Evolutionary conservation across 2,329 filamentous ascomycete genomes (phyloP).

Genomic region (Eurotiales sp.): DNA sequence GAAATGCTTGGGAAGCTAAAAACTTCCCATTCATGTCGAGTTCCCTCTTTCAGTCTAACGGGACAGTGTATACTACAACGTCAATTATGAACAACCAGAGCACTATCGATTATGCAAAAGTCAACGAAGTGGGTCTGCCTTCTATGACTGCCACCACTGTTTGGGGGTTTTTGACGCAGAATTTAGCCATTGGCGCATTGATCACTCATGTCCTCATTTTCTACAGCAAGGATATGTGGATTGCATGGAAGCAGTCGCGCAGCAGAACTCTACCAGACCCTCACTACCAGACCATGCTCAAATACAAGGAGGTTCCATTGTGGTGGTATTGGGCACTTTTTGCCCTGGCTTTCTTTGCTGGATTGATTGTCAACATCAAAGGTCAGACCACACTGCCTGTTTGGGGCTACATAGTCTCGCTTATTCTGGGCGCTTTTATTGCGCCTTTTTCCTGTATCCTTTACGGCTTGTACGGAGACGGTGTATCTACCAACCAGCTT

Average conservation of each 20-base stretch:
- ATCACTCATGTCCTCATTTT: constrained; percentile 25
- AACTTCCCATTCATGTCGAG: constrained; percentile 27
- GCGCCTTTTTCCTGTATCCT: constrained; percentile 42
- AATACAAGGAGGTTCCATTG: constrained; percentile 30
- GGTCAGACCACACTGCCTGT: constrained; percentile 46
- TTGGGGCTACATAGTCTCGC: constrained; percentile 48
- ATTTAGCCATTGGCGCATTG: constrained; percentile 25
- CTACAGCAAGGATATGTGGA: constrained; percentile 22
- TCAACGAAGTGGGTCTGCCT: constrained; percentile 24
- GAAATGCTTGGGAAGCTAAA: constrained; percentile 22
- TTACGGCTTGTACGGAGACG: constrained; percentile 20
- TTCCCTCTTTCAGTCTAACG: constrained; percentile 29
- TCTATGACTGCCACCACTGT: constrained; percentile 25
- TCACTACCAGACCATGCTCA: constrained; percentile 24
- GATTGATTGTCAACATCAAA: constrained; percentile 45
- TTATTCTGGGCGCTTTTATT: constrained; percentile 42
- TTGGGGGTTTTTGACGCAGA: constrained; percentile 24
- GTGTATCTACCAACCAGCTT: constrained; percentile 21
- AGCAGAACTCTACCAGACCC: constrained; percentile 19
- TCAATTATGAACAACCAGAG: constrained; percentile 22
- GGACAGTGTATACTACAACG: constrained; percentile 20
- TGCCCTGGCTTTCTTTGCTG: constrained; percentile 44
- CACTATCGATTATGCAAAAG: constrained; percentile 25
- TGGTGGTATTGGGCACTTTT: constrained; percentile 48
- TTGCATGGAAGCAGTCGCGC: constrained; percentile 22